Base-by-base conservation (phyloP, 306 rosid species). In the Castanospermum australe region DNA sequence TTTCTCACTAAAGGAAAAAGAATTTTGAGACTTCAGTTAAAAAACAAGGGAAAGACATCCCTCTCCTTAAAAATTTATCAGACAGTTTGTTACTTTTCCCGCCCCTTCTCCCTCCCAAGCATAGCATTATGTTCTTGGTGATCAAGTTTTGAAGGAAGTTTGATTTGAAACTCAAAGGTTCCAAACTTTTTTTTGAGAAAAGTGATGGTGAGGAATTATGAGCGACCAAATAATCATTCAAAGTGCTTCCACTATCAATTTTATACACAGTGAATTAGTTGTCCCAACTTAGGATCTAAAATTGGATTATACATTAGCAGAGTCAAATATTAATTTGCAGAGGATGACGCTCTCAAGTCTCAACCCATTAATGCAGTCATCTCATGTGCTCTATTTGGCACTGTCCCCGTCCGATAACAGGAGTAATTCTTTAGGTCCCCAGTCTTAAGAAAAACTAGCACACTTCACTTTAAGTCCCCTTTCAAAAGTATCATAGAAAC, bases 251-350 rank as follows among this genome's bases (percentile, higher is more conserved):
- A n/a, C n/a, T n/a, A n/a, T n/a, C n/a, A n/a, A 2, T 13, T 20
- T 11, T 10, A 32, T 60, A 13, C 5, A 20, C 21, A 1, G 0
- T 33, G 39, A 33, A 62, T 64, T 64, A 44, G 2, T 25, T 45
- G 60, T 75, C 71, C 30, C 21, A 10, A 17, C 32, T 75, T 75
- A 62, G 71, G 47, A 47, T 75, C 71, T 30, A 32, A 15, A 50
- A 8, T 76, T 50, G 79, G 59, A 60, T 30, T 77, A 48, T 25
- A 51, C 14, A 25, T 54, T 64, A 14, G 21, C 62, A 54, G 47
- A 4, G 20, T 65, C 42, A 22, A 36, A 35, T 15, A 21, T 50
- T 36, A 64, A 45, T 32, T 47, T 45, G 61, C 8, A 8, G 28
- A 75, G 48, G 15, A 75, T 25, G 42, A 45, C 41, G 59, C 60